Evolutionary conservation across 1,284 basidiomycete species (phyloP), one percentile per base, ranked within the genome.

Genomic region (Puccinia polysora): DNA sequence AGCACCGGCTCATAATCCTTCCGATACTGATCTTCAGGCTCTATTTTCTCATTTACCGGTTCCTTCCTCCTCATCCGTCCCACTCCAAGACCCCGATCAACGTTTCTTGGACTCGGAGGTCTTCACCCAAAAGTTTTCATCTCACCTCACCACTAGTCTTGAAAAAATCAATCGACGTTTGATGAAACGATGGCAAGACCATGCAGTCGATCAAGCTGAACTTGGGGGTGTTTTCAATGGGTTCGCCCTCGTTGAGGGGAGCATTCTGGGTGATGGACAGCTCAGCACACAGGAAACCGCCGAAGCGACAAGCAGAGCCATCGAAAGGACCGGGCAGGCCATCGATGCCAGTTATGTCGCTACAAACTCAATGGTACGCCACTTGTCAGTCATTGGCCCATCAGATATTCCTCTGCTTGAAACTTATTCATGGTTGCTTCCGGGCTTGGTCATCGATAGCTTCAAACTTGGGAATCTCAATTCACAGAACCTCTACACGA

Each of bases 401-500:
- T 2, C 15, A 23, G 23, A 52, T 15, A 65, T 45, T 71, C n/a
- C n/a, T n/a, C n/a, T n/a, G n/a, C n/a, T n/a, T n/a, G n/a, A n/a
- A n/a, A n/a, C n/a, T n/a, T n/a, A n/a, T n/a, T n/a, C n/a, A n/a
- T n/a, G n/a, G 60, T 30, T 63, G 28, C 38, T 49, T 18, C 15
- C 8, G 23, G 32, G 20, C 38, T 63, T 49, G 10, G 50, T 56
- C 25, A 4, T 38, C 25, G 20, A 12, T 77, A 95, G 92, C 82
- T 95, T 3, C 90, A 93, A 83, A 88, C 90, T 73, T 86, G 95
- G 76, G 93, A 97, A 80, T 86, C 91, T 78, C 88, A 87, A 77
- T 96, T 93, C 84, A 91, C 91, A 15, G 96, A 99, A 79, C 96
- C 96, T 2, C 81, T 98, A 62, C 90, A 96, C 78, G 94, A 97